Base-by-base conservation (phyloP, 768 basidiomycete genomes). In the Tubosaeta sp. region DNA sequence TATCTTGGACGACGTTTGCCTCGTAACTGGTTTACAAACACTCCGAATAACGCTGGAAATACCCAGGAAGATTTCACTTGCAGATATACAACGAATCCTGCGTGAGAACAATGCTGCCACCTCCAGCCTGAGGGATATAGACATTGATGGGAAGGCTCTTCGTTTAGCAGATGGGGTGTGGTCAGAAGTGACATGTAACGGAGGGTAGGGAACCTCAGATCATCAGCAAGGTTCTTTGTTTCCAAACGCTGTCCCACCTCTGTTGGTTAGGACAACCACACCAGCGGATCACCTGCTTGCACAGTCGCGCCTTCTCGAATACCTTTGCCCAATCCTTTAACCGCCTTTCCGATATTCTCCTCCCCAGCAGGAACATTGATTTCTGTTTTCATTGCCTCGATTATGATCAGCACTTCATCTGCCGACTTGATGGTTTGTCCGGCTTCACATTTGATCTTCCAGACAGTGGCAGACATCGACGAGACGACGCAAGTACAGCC, bases 381-480 rank as follows among this genome's bases (percentile, higher is more conserved):
- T 57, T 82, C 81, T 0, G 78, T 82, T 65, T 86, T 85, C 84
- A 84, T 85, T 1, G 83, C 80, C 62, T 83, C 81, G 12, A 85
- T 70, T 18, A 81, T 71, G 29, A 80, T 43, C 32, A 83, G 58
- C 3, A 77, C 69, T 4, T 76, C 68, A 12, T 76, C 72, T 3
- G 69, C 67, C 1, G 75, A 67, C 4, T 61, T 43, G 38, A 84
- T 70, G 0, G 62, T 55, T 46, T 80, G 73, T 12, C 77, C 78
- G 5, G 70, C 61, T 1, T 61, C 57, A 38, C 74, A 73, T 13
- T 67, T 71, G 55, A 84, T 72, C 59, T 80, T 81, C 78, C 76
- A 77, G 24, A 83, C 59, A 10, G 72, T 69, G 3, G 78, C 76
- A 21, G 72, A 70, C 27, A 82, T 62, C 2, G 76, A 66, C 1